Percentiles rank a stretch among this genome's conserved stretches.
These are phyloP conservation scores for Tolypocladium inflatum DNA, from an alignment of 2,329 filamentous ascomycete genomes.

Conservation along the genomic window DNA sequence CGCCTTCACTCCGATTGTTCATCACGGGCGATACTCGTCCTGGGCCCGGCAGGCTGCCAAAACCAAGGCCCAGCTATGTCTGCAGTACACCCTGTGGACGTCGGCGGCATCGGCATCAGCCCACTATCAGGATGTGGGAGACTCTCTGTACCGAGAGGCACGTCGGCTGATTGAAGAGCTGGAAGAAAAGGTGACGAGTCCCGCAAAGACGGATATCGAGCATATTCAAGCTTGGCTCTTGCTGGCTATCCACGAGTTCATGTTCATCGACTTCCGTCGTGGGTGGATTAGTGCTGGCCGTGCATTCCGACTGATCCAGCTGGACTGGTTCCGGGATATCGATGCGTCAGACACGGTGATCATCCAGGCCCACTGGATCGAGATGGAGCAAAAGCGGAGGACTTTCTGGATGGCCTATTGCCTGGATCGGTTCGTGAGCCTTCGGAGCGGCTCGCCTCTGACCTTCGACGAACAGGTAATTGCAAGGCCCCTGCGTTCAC, in stretches of 20 bases:
- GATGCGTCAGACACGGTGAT: slow-evolving; percentile 11
- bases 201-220: slow-evolving; percentile 12
- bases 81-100: slow-evolving; percentile 27
- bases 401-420: slow-evolving; percentile 30
- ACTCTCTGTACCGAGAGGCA: slow-evolving; percentile 5
- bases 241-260: slow-evolving; percentile 25
- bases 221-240: slow-evolving; percentile 26
- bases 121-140: slow-evolving; percentile 13
- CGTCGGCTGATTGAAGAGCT: slow-evolving; percentile 4
- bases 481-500: neutral
- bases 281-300: slow-evolving; percentile 26
- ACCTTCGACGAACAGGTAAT: slow-evolving; percentile 19
- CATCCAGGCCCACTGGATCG: slow-evolving; percentile 10
- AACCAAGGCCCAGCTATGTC: slow-evolving; percentile 6
- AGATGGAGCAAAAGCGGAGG: slow-evolving; percentile 23
- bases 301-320: slow-evolving; percentile 24
- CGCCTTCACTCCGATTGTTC: slow-evolving; percentile 8
- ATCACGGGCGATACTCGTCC: slow-evolving; percentile 7
- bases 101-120: slow-evolving; percentile 21
- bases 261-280: slow-evolving; percentile 19
- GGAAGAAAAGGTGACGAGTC: slow-evolving; percentile 1
- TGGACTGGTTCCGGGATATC: slow-evolving; percentile 24
- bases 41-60: slow-evolving; percentile 4
- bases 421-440: slow-evolving; percentile 24
- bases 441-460: slow-evolving; percentile 18